These are phyloP conservation scores for Fusarium sp. DNA, from an alignment of 2,329 filamentous ascomycete genomes.

Conservation along the genomic window DNA sequence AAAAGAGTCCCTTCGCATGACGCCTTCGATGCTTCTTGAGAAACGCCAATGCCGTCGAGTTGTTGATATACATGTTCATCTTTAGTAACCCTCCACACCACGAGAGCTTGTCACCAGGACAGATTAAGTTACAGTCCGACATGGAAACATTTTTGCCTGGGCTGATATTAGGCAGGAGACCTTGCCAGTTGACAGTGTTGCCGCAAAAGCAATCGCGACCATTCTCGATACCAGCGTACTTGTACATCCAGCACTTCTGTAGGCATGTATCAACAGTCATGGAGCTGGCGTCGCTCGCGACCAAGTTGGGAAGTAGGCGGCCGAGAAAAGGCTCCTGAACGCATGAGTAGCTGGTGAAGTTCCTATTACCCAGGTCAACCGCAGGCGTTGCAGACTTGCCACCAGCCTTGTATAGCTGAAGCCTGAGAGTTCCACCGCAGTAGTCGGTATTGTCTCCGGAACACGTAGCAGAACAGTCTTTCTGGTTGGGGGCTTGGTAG, in stretches of 20 bases:
- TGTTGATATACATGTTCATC: slow-evolving; percentile 54
- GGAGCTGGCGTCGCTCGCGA: slow-evolving; percentile 49
- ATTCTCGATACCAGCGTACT: slow-evolving; percentile 57
- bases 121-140: slow-evolving; percentile 53
- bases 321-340: slow-evolving; percentile 53
- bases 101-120: slow-evolving; percentile 53
- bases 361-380: slow-evolving; percentile 54
- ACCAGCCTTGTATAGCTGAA: slow-evolving; percentile 53
- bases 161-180: slow-evolving; percentile 29
- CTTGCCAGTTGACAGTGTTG: slow-evolving; percentile 50
- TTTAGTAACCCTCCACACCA: slow-evolving; percentile 52
- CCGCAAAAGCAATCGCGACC: slow-evolving; percentile 58
- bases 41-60: slow-evolving; percentile 23
- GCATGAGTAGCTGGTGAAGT: slow-evolving; percentile 58
- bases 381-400: slow-evolving; percentile 41
- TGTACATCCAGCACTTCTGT: slow-evolving; percentile 53
- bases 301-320: slow-evolving; percentile 51
- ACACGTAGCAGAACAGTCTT: slow-evolving; percentile 55
- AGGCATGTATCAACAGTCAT: slow-evolving; percentile 56
- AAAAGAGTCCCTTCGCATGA: slow-evolving; percentile 3
- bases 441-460: slow-evolving; percentile 52
- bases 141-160: slow-evolving; percentile 52
- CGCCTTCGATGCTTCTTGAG: slow-evolving; percentile 26
- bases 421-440: slow-evolving; percentile 54
- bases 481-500: slow-evolving; percentile 48